Evolutionary conservation across 441 rosid species (phyloP).

Genomic region (Mallotus repandus): DNA sequence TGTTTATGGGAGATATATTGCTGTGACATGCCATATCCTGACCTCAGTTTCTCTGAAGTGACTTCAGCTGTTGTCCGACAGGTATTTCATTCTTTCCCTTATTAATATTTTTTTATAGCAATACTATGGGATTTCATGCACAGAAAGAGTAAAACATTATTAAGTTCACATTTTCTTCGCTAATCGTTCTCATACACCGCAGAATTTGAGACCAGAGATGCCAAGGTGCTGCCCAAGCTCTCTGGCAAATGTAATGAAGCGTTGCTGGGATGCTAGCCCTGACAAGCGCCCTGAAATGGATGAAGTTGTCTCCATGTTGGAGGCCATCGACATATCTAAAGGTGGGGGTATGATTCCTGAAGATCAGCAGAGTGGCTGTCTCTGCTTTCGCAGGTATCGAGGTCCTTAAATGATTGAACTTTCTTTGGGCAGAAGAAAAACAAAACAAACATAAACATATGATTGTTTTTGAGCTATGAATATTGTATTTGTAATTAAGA

Average conservation of each 20-base stretch:
- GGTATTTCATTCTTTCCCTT: constrained; percentile 36
- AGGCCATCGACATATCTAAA: constrained; percentile 81
- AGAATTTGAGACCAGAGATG: constrained; percentile 96
- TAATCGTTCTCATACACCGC: constrained; percentile 18
- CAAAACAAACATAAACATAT: not conserved
- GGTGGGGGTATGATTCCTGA: constrained; percentile 98
- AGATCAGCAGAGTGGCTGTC: constrained; percentile 78
- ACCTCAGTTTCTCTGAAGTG: constrained; percentile 89
- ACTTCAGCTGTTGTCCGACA: constrained; percentile 94
- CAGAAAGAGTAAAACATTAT: not conserved
- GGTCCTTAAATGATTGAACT: constrained; percentile 53
- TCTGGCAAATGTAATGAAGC: constrained; percentile 86
- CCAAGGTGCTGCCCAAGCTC: constrained; percentile 97
- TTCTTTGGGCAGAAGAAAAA: constrained; percentile 3
- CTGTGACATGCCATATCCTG: constrained; percentile 97
- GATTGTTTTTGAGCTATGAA: not conserved
- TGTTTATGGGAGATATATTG: constrained; percentile 98
- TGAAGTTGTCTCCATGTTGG: constrained; percentile 86
- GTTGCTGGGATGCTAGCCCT: constrained; percentile 96
- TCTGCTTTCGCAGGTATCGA: constrained; percentile 77
- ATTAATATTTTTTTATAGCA: not conserved
- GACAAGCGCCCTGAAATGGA: constrained; percentile 97
- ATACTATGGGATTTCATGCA: not conserved
- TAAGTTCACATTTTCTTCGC: not conserved
- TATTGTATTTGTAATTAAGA: constrained; percentile 14